These are phyloP conservation scores for Yamadazyma philogaea DNA, from an alignment of 805 yeast genomes.

Conservation along the genomic window DNA sequence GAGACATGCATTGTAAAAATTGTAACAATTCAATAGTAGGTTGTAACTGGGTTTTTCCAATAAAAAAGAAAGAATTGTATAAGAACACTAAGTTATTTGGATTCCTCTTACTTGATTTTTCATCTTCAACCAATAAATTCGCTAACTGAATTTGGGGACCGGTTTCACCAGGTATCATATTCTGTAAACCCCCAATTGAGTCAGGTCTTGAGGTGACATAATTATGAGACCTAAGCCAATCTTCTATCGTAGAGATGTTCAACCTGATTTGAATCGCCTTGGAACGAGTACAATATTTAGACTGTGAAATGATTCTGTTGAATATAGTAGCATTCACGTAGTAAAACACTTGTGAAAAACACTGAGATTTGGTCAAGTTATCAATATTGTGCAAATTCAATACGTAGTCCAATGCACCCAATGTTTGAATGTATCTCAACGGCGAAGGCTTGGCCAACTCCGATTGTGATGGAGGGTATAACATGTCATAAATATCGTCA, in stretches of 20 bases:
- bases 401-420: constrained; percentile 86
- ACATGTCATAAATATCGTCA: constrained; percentile 70
- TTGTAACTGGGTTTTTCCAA: constrained; percentile 64
- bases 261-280: constrained; percentile 87
- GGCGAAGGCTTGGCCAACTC: constrained; percentile 90
- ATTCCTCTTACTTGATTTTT: constrained; percentile 20
- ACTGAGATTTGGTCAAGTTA: constrained; percentile 72
- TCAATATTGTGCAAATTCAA: constrained; percentile 78
- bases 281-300: constrained; percentile 71
- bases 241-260: constrained; percentile 82
- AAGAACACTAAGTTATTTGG: constrained; percentile 55
- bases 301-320: constrained; percentile 64
- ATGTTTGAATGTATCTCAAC: constrained; percentile 72
- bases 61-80: constrained; percentile 60
- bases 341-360: constrained; percentile 72
- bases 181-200: constrained; percentile 25
- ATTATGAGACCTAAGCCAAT: constrained; percentile 82
- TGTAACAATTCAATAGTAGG: constrained; percentile 80
- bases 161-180: constrained; percentile 15
- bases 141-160: constrained; percentile 14
- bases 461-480: constrained; percentile 80
- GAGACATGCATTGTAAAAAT: constrained; percentile 85
- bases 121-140: constrained; percentile 23
- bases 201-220: constrained; percentile 40
- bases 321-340: constrained; percentile 74